These are phyloP conservation scores for Phytophthora pseudosyringae DNA, from an alignment of 352 stramenopile genomes.

Conservation along the genomic window DNA sequence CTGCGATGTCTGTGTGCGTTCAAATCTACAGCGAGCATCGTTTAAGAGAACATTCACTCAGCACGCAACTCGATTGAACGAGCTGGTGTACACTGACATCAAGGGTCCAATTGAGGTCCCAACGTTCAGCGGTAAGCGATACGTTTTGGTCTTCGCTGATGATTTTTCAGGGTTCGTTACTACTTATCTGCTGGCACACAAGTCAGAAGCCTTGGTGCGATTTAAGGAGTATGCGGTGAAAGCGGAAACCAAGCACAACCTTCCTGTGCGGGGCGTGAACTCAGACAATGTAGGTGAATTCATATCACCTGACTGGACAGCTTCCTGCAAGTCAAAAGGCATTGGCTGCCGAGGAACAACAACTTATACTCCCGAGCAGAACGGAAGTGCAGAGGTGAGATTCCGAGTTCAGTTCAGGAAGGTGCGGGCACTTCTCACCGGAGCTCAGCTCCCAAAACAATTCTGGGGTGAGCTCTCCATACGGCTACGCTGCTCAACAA, in stretches of 20 bases:
- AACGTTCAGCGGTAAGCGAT: background rate
- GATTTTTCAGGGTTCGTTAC: constrained; percentile 9
- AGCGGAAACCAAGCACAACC: constrained; percentile 12
- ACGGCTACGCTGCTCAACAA: background rate
- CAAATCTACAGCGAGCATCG: constrained; percentile 8
- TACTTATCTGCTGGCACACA: background rate
- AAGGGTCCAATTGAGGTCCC: constrained; percentile 20
- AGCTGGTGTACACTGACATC: constrained; percentile 17
- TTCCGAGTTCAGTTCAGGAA: constrained; percentile 20
- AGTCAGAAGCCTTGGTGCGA: constrained; percentile 2
- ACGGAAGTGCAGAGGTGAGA: constrained; percentile 14
- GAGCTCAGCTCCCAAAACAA: constrained; percentile 12
- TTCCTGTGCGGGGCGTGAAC: background rate
- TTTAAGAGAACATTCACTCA: constrained; percentile 6
- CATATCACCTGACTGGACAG: background rate
- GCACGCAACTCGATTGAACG: constrained; percentile 13
- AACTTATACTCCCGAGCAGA: constrained; percentile 14
- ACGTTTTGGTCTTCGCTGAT: constrained; percentile 19
- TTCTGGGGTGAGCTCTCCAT: constrained; percentile 21
- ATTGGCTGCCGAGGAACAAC: background rate
- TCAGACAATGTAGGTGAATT: constrained; percentile 18
- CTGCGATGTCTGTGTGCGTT: constrained; percentile 10
- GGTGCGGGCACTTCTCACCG: constrained; percentile 15
- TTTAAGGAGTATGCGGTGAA: constrained; percentile 22
- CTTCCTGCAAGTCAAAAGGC: background rate